Evolutionary conservation across 1,284 basidiomycete species (phyloP).

Genomic region (Neonothopanus nambi): DNA sequence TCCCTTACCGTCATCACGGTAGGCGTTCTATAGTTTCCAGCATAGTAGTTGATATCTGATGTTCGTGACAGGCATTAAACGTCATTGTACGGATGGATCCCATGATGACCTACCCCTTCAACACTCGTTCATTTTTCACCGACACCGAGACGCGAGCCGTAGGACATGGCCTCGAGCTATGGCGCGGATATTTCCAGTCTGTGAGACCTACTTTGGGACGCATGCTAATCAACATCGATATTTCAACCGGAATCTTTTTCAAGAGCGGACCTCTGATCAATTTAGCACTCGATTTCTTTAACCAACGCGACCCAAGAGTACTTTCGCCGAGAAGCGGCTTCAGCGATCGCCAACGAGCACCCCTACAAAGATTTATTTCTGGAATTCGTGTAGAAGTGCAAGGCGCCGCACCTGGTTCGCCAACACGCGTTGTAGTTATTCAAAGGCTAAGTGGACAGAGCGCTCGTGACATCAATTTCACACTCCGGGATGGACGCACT

Average conservation of each 20-base stretch:
- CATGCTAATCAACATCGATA: slow-evolving; percentile 62
- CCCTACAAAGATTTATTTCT: slow-evolving; percentile 34
- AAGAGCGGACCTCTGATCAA: slow-evolving; percentile 36
- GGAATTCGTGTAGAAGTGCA: slow-evolving; percentile 42
- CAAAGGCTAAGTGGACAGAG: slow-evolving; percentile 41
- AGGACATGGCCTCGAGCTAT: slow-evolving; percentile 51
- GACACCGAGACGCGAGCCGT: slow-evolving; percentile 46
- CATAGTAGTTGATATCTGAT: slow-evolving; percentile 37
- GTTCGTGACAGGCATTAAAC: slow-evolving; percentile 47
- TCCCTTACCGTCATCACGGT: slow-evolving; percentile 61
- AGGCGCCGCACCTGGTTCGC: slow-evolving; percentile 9
- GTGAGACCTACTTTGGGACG: slow-evolving; percentile 53
- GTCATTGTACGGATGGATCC: slow-evolving; percentile 62
- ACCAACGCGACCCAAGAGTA: slow-evolving; percentile 19
- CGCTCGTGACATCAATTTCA: slow-evolving; percentile 31
- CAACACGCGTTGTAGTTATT: slow-evolving; percentile 34
- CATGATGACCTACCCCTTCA: slow-evolving; percentile 53
- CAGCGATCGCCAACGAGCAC: slow-evolving; percentile 44
- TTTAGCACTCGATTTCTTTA: slow-evolving; percentile 46
- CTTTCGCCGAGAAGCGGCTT: slow-evolving; percentile 33
- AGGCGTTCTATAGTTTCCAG: slow-evolving; percentile 16
- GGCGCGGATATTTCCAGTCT: slow-evolving; percentile 62
- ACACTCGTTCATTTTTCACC: slow-evolving; percentile 61
- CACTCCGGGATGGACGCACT: slow-evolving; percentile 38
- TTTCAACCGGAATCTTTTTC: slow-evolving; percentile 61